Percentiles rank a stretch among this genome's conserved stretches.
Evolutionary conservation across 176 grass and related monocot genomes (phyloP).

Genomic region (Oryza glaberrima): DNA sequence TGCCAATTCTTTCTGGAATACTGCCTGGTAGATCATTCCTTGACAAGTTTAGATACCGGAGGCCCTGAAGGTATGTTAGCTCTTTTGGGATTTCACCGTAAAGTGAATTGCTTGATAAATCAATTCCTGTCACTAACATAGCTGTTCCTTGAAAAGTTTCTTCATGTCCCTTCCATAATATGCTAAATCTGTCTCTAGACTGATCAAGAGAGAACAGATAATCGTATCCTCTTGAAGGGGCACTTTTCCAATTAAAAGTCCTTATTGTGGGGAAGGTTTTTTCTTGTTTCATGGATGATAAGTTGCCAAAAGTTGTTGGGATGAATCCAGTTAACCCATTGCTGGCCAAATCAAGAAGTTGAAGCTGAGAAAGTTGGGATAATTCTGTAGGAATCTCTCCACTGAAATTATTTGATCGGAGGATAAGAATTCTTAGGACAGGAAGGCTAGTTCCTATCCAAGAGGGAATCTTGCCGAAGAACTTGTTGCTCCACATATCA

Average conservation of each 20-base stretch:
- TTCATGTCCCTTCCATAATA: not conserved
- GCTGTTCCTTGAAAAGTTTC: not conserved
- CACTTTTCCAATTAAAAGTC: no score
- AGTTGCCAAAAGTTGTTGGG: not conserved
- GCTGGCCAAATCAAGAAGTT: not conserved
- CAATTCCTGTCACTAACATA: slow-evolving; percentile 27
- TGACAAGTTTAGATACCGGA: slow-evolving; percentile 53
- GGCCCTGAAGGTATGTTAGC: slow-evolving; percentile 32
- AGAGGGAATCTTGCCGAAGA: not conserved
- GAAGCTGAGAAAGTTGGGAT: not conserved
- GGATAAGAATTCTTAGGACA: not conserved
- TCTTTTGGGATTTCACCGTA: slow-evolving; percentile 9
- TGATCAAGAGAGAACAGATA: no score
- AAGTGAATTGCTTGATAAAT: slow-evolving; percentile 45
- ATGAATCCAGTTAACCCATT: not conserved
- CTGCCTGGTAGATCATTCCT: slow-evolving; percentile 32
- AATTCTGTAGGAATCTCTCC: not conserved
- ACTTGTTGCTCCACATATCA: not conserved
- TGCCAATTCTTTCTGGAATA: slow-evolving; percentile 45
- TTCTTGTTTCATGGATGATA: not conserved
- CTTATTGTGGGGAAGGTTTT: no score
- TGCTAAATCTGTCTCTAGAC: no score
- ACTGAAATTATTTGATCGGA: not conserved
- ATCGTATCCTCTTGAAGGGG: no score
- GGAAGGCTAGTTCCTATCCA: not conserved